phyloP scores from a whole-genome alignment of 2,329 filamentous ascomycete genomes.

The Chaetothyriales sp. region DNA sequence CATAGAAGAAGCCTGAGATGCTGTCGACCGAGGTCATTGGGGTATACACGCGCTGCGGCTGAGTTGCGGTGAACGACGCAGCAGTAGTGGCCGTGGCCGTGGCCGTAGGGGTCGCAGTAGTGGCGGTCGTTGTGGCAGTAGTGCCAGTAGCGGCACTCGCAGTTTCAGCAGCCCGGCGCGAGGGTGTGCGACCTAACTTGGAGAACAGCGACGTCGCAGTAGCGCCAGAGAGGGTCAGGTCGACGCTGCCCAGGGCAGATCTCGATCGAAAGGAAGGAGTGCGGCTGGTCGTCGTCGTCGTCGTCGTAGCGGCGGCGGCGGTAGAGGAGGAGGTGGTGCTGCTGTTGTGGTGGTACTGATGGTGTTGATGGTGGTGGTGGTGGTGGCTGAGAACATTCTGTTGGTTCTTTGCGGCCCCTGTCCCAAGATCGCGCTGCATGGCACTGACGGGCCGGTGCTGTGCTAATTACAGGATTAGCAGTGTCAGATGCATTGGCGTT shows the following conservation, averaged over 20 bases:
- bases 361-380: too few relatives aligned
- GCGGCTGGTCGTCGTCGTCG: too few relatives aligned
- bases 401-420: not conserved
- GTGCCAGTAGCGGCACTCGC: slow-evolving; percentile 1
- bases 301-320: too few relatives aligned
- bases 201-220: slow-evolving; percentile 9
- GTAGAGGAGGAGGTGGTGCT: too few relatives aligned
- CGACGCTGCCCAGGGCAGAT: not conserved
- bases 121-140: not conserved
- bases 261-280: not conserved
- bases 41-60: slow-evolving; percentile 2
- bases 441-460: not conserved
- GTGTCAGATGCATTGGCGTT: not conserved
- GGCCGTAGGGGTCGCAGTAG: not conserved
- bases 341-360: not conserved
- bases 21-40: not conserved
- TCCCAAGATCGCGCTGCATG: not conserved
- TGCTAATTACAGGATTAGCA: not conserved
- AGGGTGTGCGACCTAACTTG: slow-evolving; percentile 16
- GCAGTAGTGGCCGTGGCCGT: not conserved
- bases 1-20: not conserved
- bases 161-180: slow-evolving; percentile 7
- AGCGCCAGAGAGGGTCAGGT: not conserved
- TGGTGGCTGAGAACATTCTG: not conserved
- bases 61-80: not conserved